phyloP scores from a whole-genome alignment of 768 basidiomycete species.

The Russula virescens region DNA sequence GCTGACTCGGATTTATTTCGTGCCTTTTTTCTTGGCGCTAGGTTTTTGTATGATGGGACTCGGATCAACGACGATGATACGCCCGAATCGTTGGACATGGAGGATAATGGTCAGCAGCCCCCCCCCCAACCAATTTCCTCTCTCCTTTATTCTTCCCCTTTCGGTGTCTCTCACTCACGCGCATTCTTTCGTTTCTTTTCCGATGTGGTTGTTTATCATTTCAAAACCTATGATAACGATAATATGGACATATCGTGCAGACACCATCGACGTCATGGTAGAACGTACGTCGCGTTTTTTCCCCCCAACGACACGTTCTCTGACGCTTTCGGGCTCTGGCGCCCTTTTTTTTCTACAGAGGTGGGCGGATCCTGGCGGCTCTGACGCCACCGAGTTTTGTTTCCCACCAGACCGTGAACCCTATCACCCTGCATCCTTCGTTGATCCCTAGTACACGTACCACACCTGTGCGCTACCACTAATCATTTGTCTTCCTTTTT shows the following conservation, averaged over 20 bases:
- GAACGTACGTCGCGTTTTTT: conserved; percentile 61
- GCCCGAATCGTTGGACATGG: conserved; percentile 79
- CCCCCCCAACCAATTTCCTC: too few species aligned
- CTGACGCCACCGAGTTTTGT: conserved; percentile 15
- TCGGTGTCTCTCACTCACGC: too few species aligned
- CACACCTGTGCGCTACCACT: conserved; percentile 10
- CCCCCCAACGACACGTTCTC: too few species aligned
- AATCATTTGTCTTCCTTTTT: conserved; percentile 4
- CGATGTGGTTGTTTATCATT: background rate
- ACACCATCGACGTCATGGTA: conserved; percentile 95
- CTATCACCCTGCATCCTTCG: background rate
- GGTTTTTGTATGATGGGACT: conserved; percentile 86
- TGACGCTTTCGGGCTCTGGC: background rate
- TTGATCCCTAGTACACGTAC: conserved; percentile 16
- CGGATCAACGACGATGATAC: conserved; percentile 89
- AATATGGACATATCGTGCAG: too few species aligned
- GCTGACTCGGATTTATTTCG: too few species aligned
- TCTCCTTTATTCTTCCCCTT: too few species aligned
- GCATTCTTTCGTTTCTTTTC: background rate
- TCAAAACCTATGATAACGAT: too few species aligned
- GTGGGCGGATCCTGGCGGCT: conserved; percentile 68
- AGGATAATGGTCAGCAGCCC: conserved; percentile 63
- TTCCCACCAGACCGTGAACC: background rate
- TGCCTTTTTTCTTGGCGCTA: too few species aligned
- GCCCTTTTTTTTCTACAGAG: conserved; percentile 26